Base-by-base conservation (phyloP, 352 stramenopile species). In the Aphanomyces euteiches region DNA sequence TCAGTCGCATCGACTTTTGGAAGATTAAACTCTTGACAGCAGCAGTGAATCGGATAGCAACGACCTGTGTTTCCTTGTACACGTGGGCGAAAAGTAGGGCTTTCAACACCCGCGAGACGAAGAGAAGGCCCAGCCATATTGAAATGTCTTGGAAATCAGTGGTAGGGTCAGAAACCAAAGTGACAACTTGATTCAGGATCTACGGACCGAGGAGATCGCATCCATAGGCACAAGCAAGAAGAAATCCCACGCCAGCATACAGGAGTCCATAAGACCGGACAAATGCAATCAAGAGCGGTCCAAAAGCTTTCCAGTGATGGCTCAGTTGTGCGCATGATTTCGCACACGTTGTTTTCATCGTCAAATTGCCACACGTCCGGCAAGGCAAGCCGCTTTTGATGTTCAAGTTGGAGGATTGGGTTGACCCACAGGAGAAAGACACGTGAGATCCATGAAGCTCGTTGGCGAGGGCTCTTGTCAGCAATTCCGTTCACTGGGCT, bases 11-110 rank as follows among this genome's bases (percentile, higher is more conserved):
- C 34, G 83, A 78, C 70, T 92, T 91, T 71, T 89, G 84, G 71
- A 90, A 88, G 3, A 93, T 77, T 50, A 90, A 70, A 72, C 80
- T 88, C 77, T 90, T 84, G 64, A 93, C 74, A 47, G 79, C 83
- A 60, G 79, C 76, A 17, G 83, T 82, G 54, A 92, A 84, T 63
- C 78, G 77, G 69, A 92, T 63, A 60, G 81, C 85, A 38, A 80
- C 77, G 28, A 86, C 77, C 74, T 90, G 80, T 40, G 85, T 82
- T 74, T 91, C 83, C 1, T 75, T 56, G 58, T 83, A 82, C 21
- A 85, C 84, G 74, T 86, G 88, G 8, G 77, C 73, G 34, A 85
- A 85, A 28, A 91, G 72, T 38, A 92, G 74, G 41, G 82, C 82
- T 63, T 88, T 84, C 57, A 90, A 60, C 38, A 90, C 75, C 7